Conservation (phyloP, 768 basidiomycete species). For the Lentinus brumalis region DNA sequence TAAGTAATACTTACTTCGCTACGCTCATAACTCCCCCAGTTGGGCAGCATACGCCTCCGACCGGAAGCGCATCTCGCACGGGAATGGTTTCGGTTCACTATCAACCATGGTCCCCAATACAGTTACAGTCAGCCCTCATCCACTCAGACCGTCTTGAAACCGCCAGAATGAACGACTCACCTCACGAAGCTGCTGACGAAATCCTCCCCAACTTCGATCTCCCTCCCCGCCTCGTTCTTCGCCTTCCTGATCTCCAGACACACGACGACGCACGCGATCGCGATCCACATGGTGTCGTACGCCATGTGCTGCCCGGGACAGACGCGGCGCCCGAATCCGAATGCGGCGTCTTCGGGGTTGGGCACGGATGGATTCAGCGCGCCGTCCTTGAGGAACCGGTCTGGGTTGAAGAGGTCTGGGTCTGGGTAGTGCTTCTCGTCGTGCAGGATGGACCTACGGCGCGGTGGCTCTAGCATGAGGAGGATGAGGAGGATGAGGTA, state of each 20-base stretch:
- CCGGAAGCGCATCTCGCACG: conserved; percentile 4
- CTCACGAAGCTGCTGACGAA: conserved; percentile 35
- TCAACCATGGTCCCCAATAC: background rate
- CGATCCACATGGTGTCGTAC: conserved; percentile 25
- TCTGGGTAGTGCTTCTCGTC: conserved; percentile 43
- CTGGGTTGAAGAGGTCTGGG: conserved; percentile 37
- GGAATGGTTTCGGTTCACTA: conserved; percentile 16
- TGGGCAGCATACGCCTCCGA: background rate
- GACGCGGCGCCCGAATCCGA: conserved; percentile 25
- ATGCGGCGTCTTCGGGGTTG: conserved; percentile 13
- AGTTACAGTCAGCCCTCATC: background rate
- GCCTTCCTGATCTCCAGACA: conserved; percentile 22
- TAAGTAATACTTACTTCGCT: too few relatives aligned
- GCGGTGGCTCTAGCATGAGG: background rate
- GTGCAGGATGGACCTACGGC: conserved; percentile 41
- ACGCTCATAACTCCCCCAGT: background rate
- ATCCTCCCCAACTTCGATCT: conserved; percentile 32
- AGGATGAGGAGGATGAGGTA: background rate
- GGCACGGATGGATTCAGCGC: background rate
- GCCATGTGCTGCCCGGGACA: conserved; percentile 30
- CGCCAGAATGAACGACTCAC: conserved; percentile 20
- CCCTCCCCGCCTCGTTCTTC: conserved; percentile 18
- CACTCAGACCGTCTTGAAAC: too few relatives aligned
- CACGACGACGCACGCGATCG: conserved; percentile 23
- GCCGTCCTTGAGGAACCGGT: conserved; percentile 28